Evolutionary conservation across 768 basidiomycete genomes (phyloP), one percentile per base, ranked within the genome.

Genomic region (Fomitopsis serialis): DNA sequence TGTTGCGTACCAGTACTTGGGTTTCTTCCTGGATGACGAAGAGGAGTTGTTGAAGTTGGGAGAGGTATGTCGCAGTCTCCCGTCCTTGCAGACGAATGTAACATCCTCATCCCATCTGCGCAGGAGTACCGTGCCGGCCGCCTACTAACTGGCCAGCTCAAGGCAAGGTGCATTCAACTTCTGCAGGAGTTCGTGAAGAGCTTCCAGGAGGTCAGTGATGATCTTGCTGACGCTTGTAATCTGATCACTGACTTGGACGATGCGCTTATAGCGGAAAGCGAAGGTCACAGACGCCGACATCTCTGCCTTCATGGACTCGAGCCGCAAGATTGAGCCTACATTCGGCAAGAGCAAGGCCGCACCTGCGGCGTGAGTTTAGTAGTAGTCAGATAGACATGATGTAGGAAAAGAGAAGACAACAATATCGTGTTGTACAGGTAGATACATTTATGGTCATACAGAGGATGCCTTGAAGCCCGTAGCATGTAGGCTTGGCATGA

Each of bases 1-100:
- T 68, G 92, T 99, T 52, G 79, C 87, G 53, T 98, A 92, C 69
- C 95, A 98, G 71, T 99, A 97, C 68, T 67, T 99, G 58, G 79
- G 84, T 11, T 98, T 98, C 79, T 97, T 98, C 69, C 73, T 97
- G 66, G 95, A 98, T 1, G 91, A 97, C 61, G 97, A 98, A 55
- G 89, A 82, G n/a, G 87, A 91, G 72, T 74, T 97, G 54, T 82
- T 77, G 57, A 75, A 73, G 61, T 68, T 98, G 48, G 90, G 85
- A 29, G 80, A 83, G 73, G 95, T 93, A 59, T 56, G 82, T 64
- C 1, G 13, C 23, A 13, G 8, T 35, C 42, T 32, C 49, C 15
- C n/a, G 17, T 22, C 17, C n/a, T 46, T 42, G 24, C 8, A 9
- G 34, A 21, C 36, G 29, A 36, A 17, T 59, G 42, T 49, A n/a